These are phyloP conservation scores for Syzygium jambos DNA, from an alignment of 345 rosid species.

Conservation along the genomic window DNA sequence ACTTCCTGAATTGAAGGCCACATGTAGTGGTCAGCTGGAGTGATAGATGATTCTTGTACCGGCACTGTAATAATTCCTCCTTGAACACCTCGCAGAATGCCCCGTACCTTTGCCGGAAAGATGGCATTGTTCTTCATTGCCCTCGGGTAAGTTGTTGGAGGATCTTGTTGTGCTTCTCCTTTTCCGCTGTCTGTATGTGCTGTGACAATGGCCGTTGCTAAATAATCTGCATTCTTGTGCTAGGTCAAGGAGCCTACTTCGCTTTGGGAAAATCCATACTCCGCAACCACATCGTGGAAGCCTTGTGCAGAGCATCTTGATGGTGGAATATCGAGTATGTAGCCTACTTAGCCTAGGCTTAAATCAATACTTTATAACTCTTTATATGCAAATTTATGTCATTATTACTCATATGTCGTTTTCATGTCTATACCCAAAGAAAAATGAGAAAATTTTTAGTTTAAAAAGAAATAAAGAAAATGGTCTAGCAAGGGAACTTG, in stretches of 20 bases:
- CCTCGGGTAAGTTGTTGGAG: slow-evolving; percentile 59
- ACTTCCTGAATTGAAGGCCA: neutral
- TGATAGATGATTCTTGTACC: neutral
- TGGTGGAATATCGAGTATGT: slow-evolving; percentile 70
- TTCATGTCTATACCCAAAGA: neutral
- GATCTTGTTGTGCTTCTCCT: neutral
- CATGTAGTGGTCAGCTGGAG: neutral
- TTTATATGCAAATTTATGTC: neutral
- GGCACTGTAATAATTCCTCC: neutral
- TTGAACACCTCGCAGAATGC: slow-evolving; percentile 40
- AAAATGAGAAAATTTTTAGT: neutral
- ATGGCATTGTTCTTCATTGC: slow-evolving; percentile 92
- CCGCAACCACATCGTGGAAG: slow-evolving; percentile 98
- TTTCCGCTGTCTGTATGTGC: neutral
- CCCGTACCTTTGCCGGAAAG: slow-evolving; percentile 88
- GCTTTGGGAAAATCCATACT: slow-evolving; percentile 91
- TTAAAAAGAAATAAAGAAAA: neutral
- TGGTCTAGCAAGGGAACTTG: neutral
- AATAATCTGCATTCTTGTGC: neutral
- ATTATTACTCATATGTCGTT: neutral
- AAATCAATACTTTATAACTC: neutral
- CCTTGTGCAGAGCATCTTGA: slow-evolving; percentile 93
- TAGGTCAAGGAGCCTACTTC: slow-evolving; percentile 94
- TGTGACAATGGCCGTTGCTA: neutral
- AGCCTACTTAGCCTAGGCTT: neutral